Base-by-base conservation (phyloP, 129 eudicot species). In the Tagetes patula region DNA sequence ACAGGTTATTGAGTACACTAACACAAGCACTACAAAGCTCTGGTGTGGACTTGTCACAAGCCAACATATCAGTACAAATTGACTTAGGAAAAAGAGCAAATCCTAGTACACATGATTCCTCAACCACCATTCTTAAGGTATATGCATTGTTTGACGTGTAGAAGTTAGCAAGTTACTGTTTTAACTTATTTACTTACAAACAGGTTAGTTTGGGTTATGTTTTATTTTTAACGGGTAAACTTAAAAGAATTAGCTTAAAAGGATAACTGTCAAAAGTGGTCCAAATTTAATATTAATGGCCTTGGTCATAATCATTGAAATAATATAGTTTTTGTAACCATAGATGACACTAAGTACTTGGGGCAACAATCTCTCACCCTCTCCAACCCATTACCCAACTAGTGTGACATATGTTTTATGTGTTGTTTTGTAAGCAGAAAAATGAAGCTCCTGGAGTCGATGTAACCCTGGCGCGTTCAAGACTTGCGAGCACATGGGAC, bases 41-140 rank as follows among this genome's bases (percentile, higher is more conserved):
- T 1, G 83, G 83, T 10, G 83, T 73, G 31, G 83, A 79, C 59
- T 49, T 79, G 53, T 79, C 83, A 39, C 79, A 79, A 12, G 83
- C 83, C 79, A 73, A 73, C 40, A 79, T 79, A 42, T 79, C 83
- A 0, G 79, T 79, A 59, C 83, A 79, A 46, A 73, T 79, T 41
- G 79, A 79, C 70, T 53, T 79, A 37, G 83, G 83, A 59, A 79
- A 79, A 68, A 73, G 69, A 68, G 75, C 79, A 59, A 55, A 67
- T 10, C 41, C 69, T 40, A 83, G 85, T 42, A 43, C 81, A 56
- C 70, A 65, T 41, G 73, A 80, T 77, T 53, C 90, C 43, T 77
- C 86, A 75, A 70, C 84, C 41, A 73, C 89, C 32, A 50, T 60
- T 37, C 67, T 64, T 40, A 87, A 89, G 95, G 98, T 92, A 80